Evolutionary conservation across 1,284 basidiomycete species (phyloP).

Genomic region (Rugosomyces carneus): DNA sequence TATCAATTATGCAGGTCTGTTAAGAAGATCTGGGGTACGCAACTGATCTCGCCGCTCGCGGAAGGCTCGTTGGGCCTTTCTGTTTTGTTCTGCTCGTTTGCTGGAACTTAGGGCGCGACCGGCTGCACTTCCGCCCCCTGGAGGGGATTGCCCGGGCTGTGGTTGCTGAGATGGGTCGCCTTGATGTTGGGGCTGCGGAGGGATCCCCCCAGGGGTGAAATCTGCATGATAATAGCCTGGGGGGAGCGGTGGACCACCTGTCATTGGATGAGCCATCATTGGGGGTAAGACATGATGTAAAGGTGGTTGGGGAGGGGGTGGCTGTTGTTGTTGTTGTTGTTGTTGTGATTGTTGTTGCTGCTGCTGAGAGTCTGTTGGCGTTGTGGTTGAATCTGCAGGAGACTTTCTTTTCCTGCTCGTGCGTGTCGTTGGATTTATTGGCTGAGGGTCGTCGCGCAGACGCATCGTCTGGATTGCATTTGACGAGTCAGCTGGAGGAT

Average conservation of each 20-base stretch:
- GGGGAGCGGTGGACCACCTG: slow-evolving; percentile 25
- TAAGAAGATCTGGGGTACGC: slow-evolving; percentile 6
- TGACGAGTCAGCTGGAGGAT: slow-evolving; percentile 22
- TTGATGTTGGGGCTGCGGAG: slow-evolving; percentile 24
- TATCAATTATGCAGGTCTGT: slow-evolving; percentile 1
- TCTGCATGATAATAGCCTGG: slow-evolving; percentile 44
- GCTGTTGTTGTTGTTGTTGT: slow-evolving; percentile 18
- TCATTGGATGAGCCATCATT: slow-evolving; percentile 39
- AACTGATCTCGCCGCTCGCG: slow-evolving; percentile 79
- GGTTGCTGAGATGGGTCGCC: slow-evolving; percentile 24
- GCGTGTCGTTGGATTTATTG: slow-evolving; percentile 32
- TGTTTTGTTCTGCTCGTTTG: slow-evolving; percentile 82
- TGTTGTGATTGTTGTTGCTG: slow-evolving; percentile 19
- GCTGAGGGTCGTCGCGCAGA: slow-evolving; percentile 50
- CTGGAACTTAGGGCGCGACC: slow-evolving; percentile 62
- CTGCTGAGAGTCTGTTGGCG: slow-evolving; percentile 22
- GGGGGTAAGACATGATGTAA: slow-evolving; percentile 46
- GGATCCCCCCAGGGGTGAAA: slow-evolving; percentile 48
- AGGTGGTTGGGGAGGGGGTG: slow-evolving; percentile 22
- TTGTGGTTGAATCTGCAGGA: slow-evolving; percentile 29
- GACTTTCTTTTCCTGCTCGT: slow-evolving; percentile 47
- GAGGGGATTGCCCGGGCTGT: slow-evolving; percentile 26
- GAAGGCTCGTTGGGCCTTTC: slow-evolving; percentile 82
- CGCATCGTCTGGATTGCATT: slow-evolving; percentile 45
- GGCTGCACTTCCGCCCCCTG: slow-evolving; percentile 23